Base-by-base conservation (phyloP, 139 green algal genomes). In the Diplosphaera chodatii region DNA sequence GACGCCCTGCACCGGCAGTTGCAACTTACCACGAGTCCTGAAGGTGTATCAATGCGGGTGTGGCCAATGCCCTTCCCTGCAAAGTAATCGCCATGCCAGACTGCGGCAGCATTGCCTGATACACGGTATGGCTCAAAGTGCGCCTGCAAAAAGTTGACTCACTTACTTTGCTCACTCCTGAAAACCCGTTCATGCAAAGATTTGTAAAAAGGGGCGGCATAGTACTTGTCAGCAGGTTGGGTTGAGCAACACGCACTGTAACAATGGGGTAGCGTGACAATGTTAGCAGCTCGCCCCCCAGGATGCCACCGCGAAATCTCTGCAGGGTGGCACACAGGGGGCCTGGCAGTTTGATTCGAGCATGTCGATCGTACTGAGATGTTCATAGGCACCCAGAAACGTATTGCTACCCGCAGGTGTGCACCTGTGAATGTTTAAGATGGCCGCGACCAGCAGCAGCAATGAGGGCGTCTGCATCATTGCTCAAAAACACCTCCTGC, bases 11-110 rank as follows among this genome's bases (percentile, higher is more conserved):
- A n/a, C n/a, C n/a, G n/a, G n/a, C n/a, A n/a, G n/a, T n/a, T n/a
- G n/a, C 37, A 20, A 48, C 16, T 21, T 59, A 59, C 48, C 10
- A 76, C 27, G 2, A 32, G 13, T 30, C 71, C 71, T 27, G 21
- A 31, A n/a, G 71, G 41, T 16, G 71, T 76, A 37, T 66, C 63
- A 28, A 76, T 41, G 21, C 28, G 21, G 4, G 64, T 48, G 30
- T 64, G 29, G 30, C 64, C 71, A 55, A 76, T 41, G 23, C 71
- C 71, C 41, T 76, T 76, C 40, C 64, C 71, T 21, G 71, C 71
- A 67, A 56, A 71, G 30, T 34, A 76, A 64, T 76, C 71, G 28
- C 71, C 71, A 34, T 76, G 62, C 25, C n/a, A 66, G 1, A 71
- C 1, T 1, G 40, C 29, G 27, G 31, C 55, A 10, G 71, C 63